A percentile compares a stretch with the other conserved stretches of the same genome.
Conservation (phyloP, 1,139 yeast species). For the Suhomyces taliae region DNA sequence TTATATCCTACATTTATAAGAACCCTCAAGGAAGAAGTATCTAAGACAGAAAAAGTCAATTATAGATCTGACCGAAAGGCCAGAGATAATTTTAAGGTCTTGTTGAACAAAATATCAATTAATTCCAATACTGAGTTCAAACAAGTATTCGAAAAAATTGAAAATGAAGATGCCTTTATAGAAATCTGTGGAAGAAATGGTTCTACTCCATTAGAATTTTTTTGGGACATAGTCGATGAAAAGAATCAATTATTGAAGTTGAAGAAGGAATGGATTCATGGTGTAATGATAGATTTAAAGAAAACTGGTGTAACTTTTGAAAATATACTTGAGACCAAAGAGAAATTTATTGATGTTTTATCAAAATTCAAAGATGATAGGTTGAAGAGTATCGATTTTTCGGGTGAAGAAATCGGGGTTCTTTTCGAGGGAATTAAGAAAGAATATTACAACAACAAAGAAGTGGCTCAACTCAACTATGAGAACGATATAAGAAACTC, state of each 20-base stretch:
- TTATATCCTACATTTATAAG: constrained; percentile 40
- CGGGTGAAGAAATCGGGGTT: constrained; percentile 21
- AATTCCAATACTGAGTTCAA: constrained; percentile 61
- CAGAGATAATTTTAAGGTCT: constrained; percentile 54
- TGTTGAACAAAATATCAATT: constrained; percentile 45
- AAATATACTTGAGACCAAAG: constrained; percentile 18
- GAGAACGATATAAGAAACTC: constrained; percentile 12
- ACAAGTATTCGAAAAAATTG: constrained; percentile 52
- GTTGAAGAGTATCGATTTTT: constrained; percentile 21
- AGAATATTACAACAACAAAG: constrained; percentile 22
- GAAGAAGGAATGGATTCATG: constrained; percentile 60
- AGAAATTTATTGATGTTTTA: constrained; percentile 22
- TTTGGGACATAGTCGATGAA: constrained; percentile 73
- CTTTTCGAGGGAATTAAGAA: constrained; percentile 29
- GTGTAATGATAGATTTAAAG: constrained; percentile 41
- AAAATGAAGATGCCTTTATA: constrained; percentile 58
- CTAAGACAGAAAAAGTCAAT: constrained; percentile 38
- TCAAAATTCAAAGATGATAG: constrained; percentile 28
- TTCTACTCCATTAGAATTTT: constrained; percentile 74
- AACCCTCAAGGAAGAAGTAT: constrained; percentile 37
- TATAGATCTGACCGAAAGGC: constrained; percentile 63
- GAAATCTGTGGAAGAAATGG: constrained; percentile 76
- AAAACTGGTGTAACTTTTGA: constrained; percentile 17
- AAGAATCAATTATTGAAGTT: constrained; percentile 56
- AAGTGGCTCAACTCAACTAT: constrained; percentile 12